A percentile compares a stretch with the other conserved stretches of the same genome.
phyloP scores from a whole-genome alignment of 495 filamentous ascomycete genomes.

The Xylaria cubensis region DNA sequence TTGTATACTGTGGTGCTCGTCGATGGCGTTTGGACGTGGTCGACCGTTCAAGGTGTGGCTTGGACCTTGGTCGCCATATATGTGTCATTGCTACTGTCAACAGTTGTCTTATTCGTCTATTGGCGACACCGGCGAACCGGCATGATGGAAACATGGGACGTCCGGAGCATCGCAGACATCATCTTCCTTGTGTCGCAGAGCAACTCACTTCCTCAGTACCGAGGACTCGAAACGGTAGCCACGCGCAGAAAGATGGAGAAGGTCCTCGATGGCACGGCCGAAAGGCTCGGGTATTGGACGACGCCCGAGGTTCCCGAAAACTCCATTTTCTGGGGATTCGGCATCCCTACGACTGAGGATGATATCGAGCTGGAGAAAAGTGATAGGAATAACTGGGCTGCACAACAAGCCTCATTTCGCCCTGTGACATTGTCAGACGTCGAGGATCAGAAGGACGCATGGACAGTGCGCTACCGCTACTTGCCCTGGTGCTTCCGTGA shows the following conservation, averaged over 20 bases:
- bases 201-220: constrained; percentile 73
- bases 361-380: constrained; percentile 37
- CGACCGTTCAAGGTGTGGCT: constrained; percentile 73
- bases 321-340: constrained; percentile 53
- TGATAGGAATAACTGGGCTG: constrained; percentile 29
- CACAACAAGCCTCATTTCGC: constrained; percentile 31
- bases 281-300: constrained; percentile 85
- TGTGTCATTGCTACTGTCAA: constrained; percentile 64
- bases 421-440: constrained; percentile 23
- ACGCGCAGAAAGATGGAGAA: constrained; percentile 55
- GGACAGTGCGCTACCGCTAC: constrained; percentile 64
- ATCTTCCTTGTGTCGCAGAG: constrained; percentile 76
- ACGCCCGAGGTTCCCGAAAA: constrained; percentile 34
- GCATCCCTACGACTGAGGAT: constrained; percentile 43
- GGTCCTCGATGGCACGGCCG: constrained; percentile 58
- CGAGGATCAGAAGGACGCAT: constrained; percentile 25
- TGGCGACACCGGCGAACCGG: constrained; percentile 67
- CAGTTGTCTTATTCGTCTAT: constrained; percentile 57
- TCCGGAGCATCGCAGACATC: constrained; percentile 79
- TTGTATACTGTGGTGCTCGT: constrained; percentile 54
- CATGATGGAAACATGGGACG: constrained; percentile 74
- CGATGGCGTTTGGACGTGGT: constrained; percentile 72
- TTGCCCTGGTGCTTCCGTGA: constrained; percentile 80
- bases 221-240: constrained; percentile 62
- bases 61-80: constrained; percentile 83